Percentiles rank a stretch among this genome's conserved stretches.
Conservation (phyloP, 1,139 yeast species). For the Suzukiozyma palmioleophila region DNA sequence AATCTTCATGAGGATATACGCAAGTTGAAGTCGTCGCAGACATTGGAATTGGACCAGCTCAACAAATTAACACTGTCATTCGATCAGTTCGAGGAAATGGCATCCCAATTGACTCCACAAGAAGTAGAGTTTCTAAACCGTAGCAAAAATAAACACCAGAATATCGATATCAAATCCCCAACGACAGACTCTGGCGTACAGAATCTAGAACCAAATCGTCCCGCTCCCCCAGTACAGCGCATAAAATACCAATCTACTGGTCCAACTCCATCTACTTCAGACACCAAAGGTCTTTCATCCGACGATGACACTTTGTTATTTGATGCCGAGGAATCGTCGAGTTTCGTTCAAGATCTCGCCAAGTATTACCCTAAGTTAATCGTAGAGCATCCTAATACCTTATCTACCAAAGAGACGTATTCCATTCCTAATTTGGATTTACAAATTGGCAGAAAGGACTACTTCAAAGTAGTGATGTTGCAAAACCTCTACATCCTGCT, state of each 20-base stretch:
- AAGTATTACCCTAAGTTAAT: constrained; percentile 2
- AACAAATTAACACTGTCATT: neutral
- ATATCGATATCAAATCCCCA: neutral
- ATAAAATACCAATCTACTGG: no score
- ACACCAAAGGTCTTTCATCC: no score
- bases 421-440: neutral
- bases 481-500: constrained; percentile 1
- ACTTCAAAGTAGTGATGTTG: constrained; percentile 1
- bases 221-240: neutral
- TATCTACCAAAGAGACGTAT: neutral
- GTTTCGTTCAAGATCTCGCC: neutral
- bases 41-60: constrained; percentile 1
- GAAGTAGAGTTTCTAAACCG: neutral
- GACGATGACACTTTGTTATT: neutral
- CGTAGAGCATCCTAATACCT: neutral
- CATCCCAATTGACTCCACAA: neutral
- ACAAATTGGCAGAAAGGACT: neutral
- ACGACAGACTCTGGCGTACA: neutral
- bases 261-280: no score
- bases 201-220: neutral
- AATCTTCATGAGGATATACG: neutral
- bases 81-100: neutral
- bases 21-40: neutral
- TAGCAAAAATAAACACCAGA: neutral
- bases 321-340: neutral